Conservation (phyloP, 2,329 filamentous ascomycete species). For the Helotiales sp. region DNA sequence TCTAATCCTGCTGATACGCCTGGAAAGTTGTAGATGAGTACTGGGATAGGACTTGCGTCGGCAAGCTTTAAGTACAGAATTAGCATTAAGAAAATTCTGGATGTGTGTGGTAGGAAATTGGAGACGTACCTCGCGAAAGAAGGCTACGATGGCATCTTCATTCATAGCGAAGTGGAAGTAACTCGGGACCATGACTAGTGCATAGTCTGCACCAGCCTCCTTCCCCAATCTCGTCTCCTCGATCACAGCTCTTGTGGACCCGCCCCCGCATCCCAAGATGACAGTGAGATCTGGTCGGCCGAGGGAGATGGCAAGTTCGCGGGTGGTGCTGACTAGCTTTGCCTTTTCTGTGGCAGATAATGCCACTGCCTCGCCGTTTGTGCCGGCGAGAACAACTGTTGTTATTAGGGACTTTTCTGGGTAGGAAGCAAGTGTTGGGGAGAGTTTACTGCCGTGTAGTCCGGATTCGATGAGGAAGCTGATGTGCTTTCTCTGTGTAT, state of each 20-base stretch:
- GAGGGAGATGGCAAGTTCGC: slow-evolving; percentile 43
- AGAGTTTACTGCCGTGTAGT: slow-evolving; percentile 30
- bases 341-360: slow-evolving; percentile 48
- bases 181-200: slow-evolving; percentile 46
- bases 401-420: neutral
- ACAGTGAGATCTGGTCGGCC: slow-evolving; percentile 44
- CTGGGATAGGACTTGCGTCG: slow-evolving; percentile 47
- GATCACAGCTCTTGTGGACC: slow-evolving; percentile 49
- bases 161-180: slow-evolving; percentile 50
- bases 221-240: slow-evolving; percentile 45
- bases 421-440: neutral
- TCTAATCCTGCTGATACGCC: slow-evolving; percentile 50
- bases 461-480: slow-evolving; percentile 30
- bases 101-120: no score
- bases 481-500: slow-evolving; percentile 27
- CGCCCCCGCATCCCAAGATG: slow-evolving; percentile 48
- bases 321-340: slow-evolving; percentile 46
- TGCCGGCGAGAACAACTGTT: slow-evolving; percentile 39
- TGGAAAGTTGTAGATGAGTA: slow-evolving; percentile 55
- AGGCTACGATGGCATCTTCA: slow-evolving; percentile 55
- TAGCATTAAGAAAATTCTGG: slow-evolving; percentile 1
- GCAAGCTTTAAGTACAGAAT: slow-evolving; percentile 35
- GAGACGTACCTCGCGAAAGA: slow-evolving; percentile 51
- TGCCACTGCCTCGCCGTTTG: slow-evolving; percentile 52
- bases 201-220: slow-evolving; percentile 47